A percentile compares a stretch with the other conserved stretches of the same genome.
Conservation (phyloP, 2,329 filamentous ascomycete species). For the Metarhizium humberi region DNA sequence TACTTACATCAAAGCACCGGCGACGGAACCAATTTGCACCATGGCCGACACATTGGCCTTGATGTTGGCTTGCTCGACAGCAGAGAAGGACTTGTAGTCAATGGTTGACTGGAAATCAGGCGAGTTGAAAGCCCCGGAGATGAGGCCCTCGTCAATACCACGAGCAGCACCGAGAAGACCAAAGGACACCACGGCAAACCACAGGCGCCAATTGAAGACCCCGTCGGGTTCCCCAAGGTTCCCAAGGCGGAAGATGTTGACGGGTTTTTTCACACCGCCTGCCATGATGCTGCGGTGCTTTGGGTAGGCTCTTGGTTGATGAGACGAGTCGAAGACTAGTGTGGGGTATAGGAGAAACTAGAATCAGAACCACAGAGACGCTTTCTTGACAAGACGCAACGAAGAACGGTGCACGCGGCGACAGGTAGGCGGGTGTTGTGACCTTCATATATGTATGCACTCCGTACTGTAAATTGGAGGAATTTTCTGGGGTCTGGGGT, state of each 20-base stretch:
- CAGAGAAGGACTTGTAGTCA: conserved; percentile 42
- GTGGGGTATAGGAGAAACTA: not conserved
- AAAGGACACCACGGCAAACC: conserved; percentile 67
- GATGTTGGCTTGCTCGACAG: conserved; percentile 52
- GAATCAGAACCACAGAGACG: not conserved
- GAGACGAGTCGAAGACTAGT: not conserved
- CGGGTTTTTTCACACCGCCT: conserved; percentile 43
- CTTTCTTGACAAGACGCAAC: not conserved
- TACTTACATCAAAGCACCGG: conserved; percentile 50
- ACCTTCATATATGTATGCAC: too few relatives aligned
- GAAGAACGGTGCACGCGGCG: not conserved
- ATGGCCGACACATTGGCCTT: conserved; percentile 71
- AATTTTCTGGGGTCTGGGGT: not conserved
- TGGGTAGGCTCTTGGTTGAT: not conserved
- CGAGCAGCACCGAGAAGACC: conserved; percentile 68
- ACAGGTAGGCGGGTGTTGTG: not conserved
- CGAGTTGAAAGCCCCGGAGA: conserved; percentile 62
- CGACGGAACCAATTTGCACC: conserved; percentile 72
- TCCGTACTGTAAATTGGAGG: not conserved
- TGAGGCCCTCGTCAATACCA: conserved; percentile 74
- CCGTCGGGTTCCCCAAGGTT: conserved; percentile 58
- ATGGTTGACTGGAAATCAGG: conserved; percentile 53
- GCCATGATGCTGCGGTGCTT: conserved; percentile 28
- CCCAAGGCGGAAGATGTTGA: conserved; percentile 56
- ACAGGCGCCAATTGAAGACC: conserved; percentile 68